phyloP scores from a whole-genome alignment of 2,329 filamentous ascomycete genomes.

The Podosphaera leucotricha region DNA sequence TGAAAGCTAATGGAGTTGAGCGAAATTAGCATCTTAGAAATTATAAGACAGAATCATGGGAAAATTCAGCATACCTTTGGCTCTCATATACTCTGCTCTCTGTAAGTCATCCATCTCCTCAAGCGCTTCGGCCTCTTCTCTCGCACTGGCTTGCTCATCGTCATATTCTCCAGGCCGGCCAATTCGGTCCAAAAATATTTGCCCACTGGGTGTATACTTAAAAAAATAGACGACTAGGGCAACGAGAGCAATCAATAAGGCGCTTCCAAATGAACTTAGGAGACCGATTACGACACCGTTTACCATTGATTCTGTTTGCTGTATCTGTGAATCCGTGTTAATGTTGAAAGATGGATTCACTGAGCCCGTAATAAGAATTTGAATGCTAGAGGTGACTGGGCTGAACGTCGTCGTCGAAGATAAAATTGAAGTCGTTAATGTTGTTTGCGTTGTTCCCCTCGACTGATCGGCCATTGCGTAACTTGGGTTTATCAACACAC shows the following conservation, averaged over 20 bases:
- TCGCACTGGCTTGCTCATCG: slow-evolving; percentile 82
- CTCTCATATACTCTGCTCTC: slow-evolving; percentile 71
- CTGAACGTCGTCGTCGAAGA: neutral
- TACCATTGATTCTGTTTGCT: slow-evolving; percentile 20
- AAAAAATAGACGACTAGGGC: slow-evolving; percentile 80
- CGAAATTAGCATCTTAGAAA: neutral
- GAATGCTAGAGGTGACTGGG: neutral
- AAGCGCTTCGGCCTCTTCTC: slow-evolving; percentile 85
- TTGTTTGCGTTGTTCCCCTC: neutral
- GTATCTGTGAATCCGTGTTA: slow-evolving; percentile 2
- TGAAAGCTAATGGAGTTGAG: slow-evolving; percentile 40
- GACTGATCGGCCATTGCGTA: neutral
- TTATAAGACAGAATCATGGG: neutral
- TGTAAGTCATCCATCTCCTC: slow-evolving; percentile 90
- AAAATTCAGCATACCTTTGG: slow-evolving; percentile 47
- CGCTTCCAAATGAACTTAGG: slow-evolving; percentile 80
- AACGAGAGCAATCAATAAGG: slow-evolving; percentile 57
- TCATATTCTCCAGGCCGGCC: slow-evolving; percentile 89
- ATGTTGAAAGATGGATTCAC: neutral
- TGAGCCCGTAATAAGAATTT: neutral
- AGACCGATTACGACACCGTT: slow-evolving; percentile 84
- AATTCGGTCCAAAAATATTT: slow-evolving; percentile 83
- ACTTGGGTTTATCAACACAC: neutral
- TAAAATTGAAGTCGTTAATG: neutral
- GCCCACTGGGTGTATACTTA: slow-evolving; percentile 64